Evolutionary conservation across 306 rosid species (phyloP).

Genomic region (Prosopis cineraria): DNA sequence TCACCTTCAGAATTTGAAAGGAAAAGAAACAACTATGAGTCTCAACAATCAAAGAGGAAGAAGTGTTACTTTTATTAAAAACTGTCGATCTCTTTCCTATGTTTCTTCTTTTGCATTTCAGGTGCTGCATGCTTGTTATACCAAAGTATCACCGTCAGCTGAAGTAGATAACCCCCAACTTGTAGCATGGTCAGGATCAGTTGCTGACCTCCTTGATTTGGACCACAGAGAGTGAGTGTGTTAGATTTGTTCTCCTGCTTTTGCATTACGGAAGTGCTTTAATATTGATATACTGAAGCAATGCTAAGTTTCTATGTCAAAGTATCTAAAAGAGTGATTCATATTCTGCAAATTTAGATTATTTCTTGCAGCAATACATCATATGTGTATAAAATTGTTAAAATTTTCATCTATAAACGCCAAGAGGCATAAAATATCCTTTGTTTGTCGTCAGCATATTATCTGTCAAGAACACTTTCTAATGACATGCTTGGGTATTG

Average conservation of each 20-base stretch:
- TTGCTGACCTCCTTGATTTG: constrained; percentile 77
- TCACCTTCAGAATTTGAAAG: background rate
- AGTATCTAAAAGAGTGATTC: background rate
- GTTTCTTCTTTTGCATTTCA: constrained; percentile 30
- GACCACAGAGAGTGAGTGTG: constrained; percentile 75
- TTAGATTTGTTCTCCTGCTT: background rate
- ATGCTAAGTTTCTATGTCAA: background rate
- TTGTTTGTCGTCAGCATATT: too few relatives aligned
- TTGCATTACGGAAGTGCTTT: constrained; percentile 12
- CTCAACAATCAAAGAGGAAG: background rate
- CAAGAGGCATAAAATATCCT: too few relatives aligned
- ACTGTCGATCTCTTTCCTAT: background rate
- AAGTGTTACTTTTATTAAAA: background rate
- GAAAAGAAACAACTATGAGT: background rate
- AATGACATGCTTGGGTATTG: too few relatives aligned
- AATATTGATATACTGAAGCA: background rate
- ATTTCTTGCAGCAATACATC: background rate
- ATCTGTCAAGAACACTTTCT: too few relatives aligned
- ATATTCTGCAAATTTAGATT: background rate
- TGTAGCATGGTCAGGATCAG: constrained; percentile 77
- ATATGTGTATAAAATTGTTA: background rate
- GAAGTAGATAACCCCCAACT: constrained; percentile 86
- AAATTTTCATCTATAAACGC: background rate
- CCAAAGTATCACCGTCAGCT: constrained; percentile 74
- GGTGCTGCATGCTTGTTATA: constrained; percentile 92